Evolutionary conservation across 805 yeast species (phyloP), one percentile per base, ranked within the genome.

Genomic region (Candida berthetii): DNA sequence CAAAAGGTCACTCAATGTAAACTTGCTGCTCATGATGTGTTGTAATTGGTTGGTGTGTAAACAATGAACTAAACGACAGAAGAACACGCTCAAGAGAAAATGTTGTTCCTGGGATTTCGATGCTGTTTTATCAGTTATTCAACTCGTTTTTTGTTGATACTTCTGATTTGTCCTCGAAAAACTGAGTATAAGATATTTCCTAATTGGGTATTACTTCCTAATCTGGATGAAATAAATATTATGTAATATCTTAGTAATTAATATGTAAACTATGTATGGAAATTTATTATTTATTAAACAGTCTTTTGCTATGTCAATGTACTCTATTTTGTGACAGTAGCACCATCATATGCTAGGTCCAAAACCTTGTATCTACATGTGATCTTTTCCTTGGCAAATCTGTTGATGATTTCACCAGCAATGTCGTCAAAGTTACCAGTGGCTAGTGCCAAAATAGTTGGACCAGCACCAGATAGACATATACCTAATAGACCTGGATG

Each of bases 401-500:
- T 73, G 42, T 65, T 64, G 38, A 88, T 72, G 48, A 93, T 89
- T 40, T 80, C 85, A 6, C 61, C 58, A 7, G 99, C 96, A 52
- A 93, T 89, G 11, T 68, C 72, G 7, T 89, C 96, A 52, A 80
- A 93, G 61, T 87, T 85, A 16, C 77, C 82, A 4, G 96, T 89
- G 4, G 99, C 98, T 48, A 93, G 73, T 34, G 96, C 95, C 48
- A 93, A 69, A 43, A 93, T 90, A 7, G 99, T 93, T 43, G 99
- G 99, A 8, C 99, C 99, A 7, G 99, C 99, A 40, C 99, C 99
- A 22, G 96, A 85, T 44, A 93, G 72, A 61, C 99, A 93, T 53
- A 93, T 87, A 40, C 99, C 99, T 44, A 93, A 72, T 37, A 90
- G 71, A 3, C 97, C 97, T 1, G 83, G 82, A 59, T 86, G 85